Base-by-base conservation (phyloP, 1,284 basidiomycete species). In the Heterobasidion occidentale region DNA sequence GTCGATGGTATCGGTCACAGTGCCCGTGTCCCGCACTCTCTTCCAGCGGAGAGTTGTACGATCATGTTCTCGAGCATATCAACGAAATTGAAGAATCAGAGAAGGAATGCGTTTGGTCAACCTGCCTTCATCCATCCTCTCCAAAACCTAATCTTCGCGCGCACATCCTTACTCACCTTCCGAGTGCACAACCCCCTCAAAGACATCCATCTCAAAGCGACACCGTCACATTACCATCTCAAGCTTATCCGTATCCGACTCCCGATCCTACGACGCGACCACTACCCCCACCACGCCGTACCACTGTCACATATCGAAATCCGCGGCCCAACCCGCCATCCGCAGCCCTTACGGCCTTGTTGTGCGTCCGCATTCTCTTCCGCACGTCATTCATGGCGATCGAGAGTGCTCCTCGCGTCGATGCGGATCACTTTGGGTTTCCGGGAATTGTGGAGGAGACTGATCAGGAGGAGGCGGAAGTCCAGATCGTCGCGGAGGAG, bases 341-440 rank as follows among this genome's bases (percentile, higher is more conserved):
- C 8, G 83, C 76, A 49, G 84, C 88, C 12, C 77, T 92, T 15
- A 88, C 87, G 0, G 86, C 89, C 3, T 69, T 92, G 9, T 78
- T 92, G 11, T 83, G 88, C 61, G 77, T 90, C 48, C 84, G 89
- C 4, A 79, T 89, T 53, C 74, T 92, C 15, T 92, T 88, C 68
- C 79, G 88, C 36, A 79, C 81, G 2, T 82, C 89, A 1, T 90
- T 90, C 62, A 84, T 85, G 14, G 80, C 85, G 3, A 67, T 70
- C 1, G 87, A 89, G 59, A 77, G 78, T 34, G 88, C 89, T 0
- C 88, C 88, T 14, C 77, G 86, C 12, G 81, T 77, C 2, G 88
- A 91, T 65, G 84, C 78, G 9, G 86, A 91, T 59, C 88, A 89
- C 62, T 92, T 91, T 67, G 89, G 89, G 3, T 92, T 92, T 67